Base-by-base conservation (phyloP, 1,284 basidiomycete genomes). In the Hypsizygus ulmarius region DNA sequence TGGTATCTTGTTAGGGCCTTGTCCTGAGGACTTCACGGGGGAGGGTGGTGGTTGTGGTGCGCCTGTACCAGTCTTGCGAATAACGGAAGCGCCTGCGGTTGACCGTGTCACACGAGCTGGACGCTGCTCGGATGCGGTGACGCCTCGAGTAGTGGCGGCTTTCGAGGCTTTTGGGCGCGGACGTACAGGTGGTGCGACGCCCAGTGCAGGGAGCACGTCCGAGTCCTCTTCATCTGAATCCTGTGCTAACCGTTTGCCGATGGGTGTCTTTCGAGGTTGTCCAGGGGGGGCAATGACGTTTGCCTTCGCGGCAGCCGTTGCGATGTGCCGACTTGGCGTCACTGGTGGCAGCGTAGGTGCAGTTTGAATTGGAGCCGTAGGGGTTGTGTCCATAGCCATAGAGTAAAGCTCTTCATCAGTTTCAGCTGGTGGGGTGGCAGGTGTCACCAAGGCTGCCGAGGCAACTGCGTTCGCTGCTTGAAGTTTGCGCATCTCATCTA, bases 241-340 rank as follows among this genome's bases (percentile, higher is more conserved):
- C 34, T 67, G 64, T 3, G 81, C 82, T 12, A 81, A 71, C 32
- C 88, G 80, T 65, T 91, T 91, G 36, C 81, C 75, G 43, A 80
- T 75, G 0, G 90, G 90, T 0, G 90, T 91, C 70, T 93, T 93
- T 50, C 90, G 81, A 16, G 90, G 90, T 60, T 93, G 90, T 16
- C 86, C 87, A 11, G 88, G 89, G 25, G 88, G 84, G 5, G 78
- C 76, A 25, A 88, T 87, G 14, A 76, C 78, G 25, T 74, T 75
- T 0, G 87, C 83, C 50, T 80, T 81, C 11, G 84, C 83, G 5
- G 81, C 67, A 6, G 86, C 87, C 3, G 78, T 72, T 8, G 79
- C 81, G 41, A 88, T 74, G 57, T 90, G 86, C 51, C 81, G 81
- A 61, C 80, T 84, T 9, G 89, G 90, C 0, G 89, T 91, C 11